These are phyloP conservation scores for Middelhovenomyces tepae DNA, from an alignment of 805 yeast genomes.

Conservation along the genomic window DNA sequence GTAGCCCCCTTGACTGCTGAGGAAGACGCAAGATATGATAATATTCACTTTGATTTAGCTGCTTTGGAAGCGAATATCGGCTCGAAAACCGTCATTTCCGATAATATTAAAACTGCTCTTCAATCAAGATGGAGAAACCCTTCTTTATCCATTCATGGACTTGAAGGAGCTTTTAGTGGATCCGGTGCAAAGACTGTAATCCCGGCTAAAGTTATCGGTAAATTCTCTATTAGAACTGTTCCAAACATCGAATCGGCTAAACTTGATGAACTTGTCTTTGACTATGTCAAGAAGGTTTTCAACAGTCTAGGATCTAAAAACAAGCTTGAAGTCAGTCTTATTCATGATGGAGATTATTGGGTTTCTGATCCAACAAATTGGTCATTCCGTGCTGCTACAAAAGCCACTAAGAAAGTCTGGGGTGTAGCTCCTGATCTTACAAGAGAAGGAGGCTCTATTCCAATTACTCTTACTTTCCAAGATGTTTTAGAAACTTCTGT, in stretches of 20 bases:
- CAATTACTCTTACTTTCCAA: slow-evolving; percentile 92
- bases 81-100: slow-evolving; percentile 70
- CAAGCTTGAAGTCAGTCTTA: slow-evolving; percentile 57
- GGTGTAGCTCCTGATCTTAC: slow-evolving; percentile 92
- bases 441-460: slow-evolving; percentile 98
- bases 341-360: slow-evolving; percentile 97
- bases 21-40: slow-evolving; percentile 73
- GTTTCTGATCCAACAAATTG: slow-evolving; percentile 88
- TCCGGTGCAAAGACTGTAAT: slow-evolving; percentile 98
- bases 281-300: slow-evolving; percentile 60
- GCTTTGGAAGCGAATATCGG: slow-evolving; percentile 89
- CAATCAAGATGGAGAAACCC: slow-evolving; percentile 99
- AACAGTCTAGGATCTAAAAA: slow-evolving; percentile 69
- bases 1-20: slow-evolving; percentile 84
- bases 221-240: slow-evolving; percentile 94
- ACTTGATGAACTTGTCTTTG: slow-evolving; percentile 67
- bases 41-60: slow-evolving; percentile 72
- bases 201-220: slow-evolving; percentile 89
- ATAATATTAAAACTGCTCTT: slow-evolving; percentile 72
- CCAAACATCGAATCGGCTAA: slow-evolving; percentile 82
- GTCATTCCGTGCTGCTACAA: slow-evolving; percentile 85
- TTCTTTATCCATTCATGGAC: slow-evolving; percentile 89
- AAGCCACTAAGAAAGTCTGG: slow-evolving; percentile 93
- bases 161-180: slow-evolving; percentile 94
- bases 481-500: slow-evolving; percentile 77